Evolutionary conservation across 2,329 filamentous ascomycete genomes (phyloP), one percentile per base, ranked within the genome.

Genomic region (Coleophoma crateriformis): DNA sequence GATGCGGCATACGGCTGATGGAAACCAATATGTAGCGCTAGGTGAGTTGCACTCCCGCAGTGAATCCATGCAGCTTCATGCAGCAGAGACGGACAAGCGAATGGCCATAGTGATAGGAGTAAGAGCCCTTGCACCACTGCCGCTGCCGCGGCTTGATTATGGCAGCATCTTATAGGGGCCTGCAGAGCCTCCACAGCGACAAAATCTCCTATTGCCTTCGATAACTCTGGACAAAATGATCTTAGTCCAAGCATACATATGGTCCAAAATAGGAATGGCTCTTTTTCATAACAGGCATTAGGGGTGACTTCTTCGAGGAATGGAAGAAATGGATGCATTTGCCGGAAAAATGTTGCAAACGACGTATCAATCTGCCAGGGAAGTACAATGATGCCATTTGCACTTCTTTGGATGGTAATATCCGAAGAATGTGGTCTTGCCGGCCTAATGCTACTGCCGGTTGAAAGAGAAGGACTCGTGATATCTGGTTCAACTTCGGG

Each of bases 241-340:
- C 27, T 27, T 27, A 27, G 27, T 27, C 27, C 27, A 7, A 27
- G 27, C 27, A 27, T 27, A 27, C 27, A 27, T 7, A 27, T 27
- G 7, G 27, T 27, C 27, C 27, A 27, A 27, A 27, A 27, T 7
- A 27, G 27, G 27, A 27, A 27, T 27, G 41, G 41, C 33, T 44
- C 41, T 14, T 19, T n/a, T 7, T 13, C 17, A 32, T 44, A 44
- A 13, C 15, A 44, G 7, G 15, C 33, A 15, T 44, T 32, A 13
- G 41, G 41, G 12, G 17, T 44, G 11, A 32, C 27, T 32, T 44
- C 20, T 32, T 22, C 33, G 19, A 44, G 20, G 20, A 44, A 44
- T 12, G 41, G 41, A 8, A 44, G 41, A n/a, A 44, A 22, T 32
- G 41, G 41, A 44, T 44, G 41, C n/a, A 44, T 44, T 15, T 44